phyloP scores from a whole-genome alignment of 345 rosid genomes.

The Hibiscus trionum region DNA sequence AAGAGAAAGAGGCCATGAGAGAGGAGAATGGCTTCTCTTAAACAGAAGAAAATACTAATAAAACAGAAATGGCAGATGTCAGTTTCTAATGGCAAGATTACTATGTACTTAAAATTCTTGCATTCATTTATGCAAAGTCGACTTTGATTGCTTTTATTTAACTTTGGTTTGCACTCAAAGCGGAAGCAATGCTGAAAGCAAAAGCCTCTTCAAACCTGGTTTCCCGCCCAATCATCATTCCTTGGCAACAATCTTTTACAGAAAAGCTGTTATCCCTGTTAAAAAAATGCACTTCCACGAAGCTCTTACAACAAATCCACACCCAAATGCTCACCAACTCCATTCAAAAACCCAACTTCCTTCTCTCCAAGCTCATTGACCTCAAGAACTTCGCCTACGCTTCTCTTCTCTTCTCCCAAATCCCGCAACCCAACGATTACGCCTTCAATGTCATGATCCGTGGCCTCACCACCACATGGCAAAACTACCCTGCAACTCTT shows the following conservation, averaged over 20 bases:
- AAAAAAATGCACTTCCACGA: slow-evolving; percentile 32
- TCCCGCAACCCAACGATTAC: slow-evolving; percentile 51
- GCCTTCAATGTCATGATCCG: slow-evolving; percentile 80
- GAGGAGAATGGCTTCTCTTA: too few relatives aligned
- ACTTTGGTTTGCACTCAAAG: too few relatives aligned
- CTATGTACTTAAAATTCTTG: too few relatives aligned
- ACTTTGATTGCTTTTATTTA: too few relatives aligned
- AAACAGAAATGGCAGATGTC: too few relatives aligned
- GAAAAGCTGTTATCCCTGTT: slow-evolving; percentile 35
- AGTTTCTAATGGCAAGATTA: too few relatives aligned
- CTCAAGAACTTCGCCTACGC: slow-evolving; percentile 55
- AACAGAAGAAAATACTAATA: too few relatives aligned
- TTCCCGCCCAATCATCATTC: background rate
- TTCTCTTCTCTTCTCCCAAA: slow-evolving; percentile 43
- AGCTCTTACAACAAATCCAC: slow-evolving; percentile 52
- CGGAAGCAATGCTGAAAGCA: background rate
- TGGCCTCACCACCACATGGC: slow-evolving; percentile 58
- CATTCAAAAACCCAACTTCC: slow-evolving; percentile 44
- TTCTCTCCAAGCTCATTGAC: slow-evolving; percentile 59
- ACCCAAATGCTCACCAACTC: slow-evolving; percentile 53
- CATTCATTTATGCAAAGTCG: too few relatives aligned
- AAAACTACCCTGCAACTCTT: slow-evolving; percentile 31
- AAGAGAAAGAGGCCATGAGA: too few relatives aligned
- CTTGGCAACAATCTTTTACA: background rate
- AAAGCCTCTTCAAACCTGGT: background rate